Conservation (phyloP, 805 yeast species). For the Maudiozyma turicensis region DNA sequence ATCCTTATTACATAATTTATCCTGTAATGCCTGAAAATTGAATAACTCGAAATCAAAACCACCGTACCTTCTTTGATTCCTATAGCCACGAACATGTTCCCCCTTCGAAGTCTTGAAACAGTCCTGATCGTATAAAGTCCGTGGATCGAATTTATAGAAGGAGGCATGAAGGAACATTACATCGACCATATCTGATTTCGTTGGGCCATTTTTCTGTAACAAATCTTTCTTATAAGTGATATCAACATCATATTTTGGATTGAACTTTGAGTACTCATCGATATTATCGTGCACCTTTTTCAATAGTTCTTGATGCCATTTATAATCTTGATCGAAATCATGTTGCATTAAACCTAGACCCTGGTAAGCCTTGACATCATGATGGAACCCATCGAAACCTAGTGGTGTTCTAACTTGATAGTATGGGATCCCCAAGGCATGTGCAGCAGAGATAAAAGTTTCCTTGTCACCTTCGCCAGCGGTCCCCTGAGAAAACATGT, state of each 20-base stretch:
- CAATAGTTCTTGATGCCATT: constrained; percentile 10
- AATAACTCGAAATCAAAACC: constrained; percentile 22
- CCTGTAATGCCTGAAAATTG: constrained; percentile 16
- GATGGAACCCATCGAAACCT: constrained; percentile 31
- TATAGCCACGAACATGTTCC: constrained; percentile 18
- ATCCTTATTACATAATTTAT: constrained; percentile 11
- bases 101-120: constrained; percentile 13
- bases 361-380: constrained; percentile 29
- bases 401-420: constrained; percentile 35
- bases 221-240: constrained; percentile 5
- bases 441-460: constrained; percentile 59
- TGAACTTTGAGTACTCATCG: neutral
- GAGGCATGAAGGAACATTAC: constrained; percentile 34
- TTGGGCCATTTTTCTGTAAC: neutral
- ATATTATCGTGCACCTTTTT: neutral
- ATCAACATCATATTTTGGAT: constrained; percentile 1
- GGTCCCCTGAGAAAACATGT: constrained; percentile 60
- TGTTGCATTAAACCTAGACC: constrained; percentile 78
- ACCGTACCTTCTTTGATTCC: constrained; percentile 9
- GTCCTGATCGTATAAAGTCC: constrained; percentile 14
- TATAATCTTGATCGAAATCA: constrained; percentile 53
- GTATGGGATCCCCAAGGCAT: constrained; percentile 36
- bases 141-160: constrained; percentile 33
- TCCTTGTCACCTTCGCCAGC: constrained; percentile 80
- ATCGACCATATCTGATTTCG: constrained; percentile 5